Conservation (phyloP, 192 early-diverging fungal species). For the Dissophora ornata region DNA sequence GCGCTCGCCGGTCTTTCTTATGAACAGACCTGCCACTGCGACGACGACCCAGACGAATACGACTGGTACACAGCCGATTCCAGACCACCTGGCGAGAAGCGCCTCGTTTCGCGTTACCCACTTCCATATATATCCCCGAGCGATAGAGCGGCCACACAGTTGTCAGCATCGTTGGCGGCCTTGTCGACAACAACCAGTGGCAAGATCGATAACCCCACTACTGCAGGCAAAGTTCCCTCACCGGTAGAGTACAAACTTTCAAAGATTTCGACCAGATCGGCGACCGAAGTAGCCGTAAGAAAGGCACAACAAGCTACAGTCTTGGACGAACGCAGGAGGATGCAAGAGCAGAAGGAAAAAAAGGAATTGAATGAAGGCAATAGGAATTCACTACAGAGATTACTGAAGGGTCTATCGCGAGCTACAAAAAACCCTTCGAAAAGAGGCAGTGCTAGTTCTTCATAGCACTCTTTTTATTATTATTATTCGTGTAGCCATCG, state of each 20-base stretch:
- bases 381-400: conserved; percentile 10
- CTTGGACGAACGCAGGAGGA: conserved; percentile 22
- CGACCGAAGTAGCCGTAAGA: conserved; percentile 16
- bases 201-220: not conserved
- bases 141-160: not conserved
- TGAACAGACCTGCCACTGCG: conserved; percentile 44
- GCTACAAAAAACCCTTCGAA: not conserved
- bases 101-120: not conserved
- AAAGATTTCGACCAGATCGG: conserved; percentile 36
- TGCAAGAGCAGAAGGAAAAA: conserved; percentile 21
- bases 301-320: conserved; percentile 33
- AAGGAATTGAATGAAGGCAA: conserved; percentile 18
- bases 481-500: not conserved
- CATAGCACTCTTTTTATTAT: not conserved
- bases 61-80: conserved; percentile 18
- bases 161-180: not conserved
- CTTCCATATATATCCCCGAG: not conserved
- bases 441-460: not conserved
- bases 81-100: not conserved
- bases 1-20: conserved; percentile 37
- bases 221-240: not conserved
- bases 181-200: not conserved
- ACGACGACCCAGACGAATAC: conserved; percentile 40
- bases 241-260: conserved; percentile 38
- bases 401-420: conserved; percentile 25